Percentiles rank a stretch among this genome's conserved stretches.
These are phyloP conservation scores for Calonectria fujianensis DNA, from an alignment of 2,329 filamentous ascomycete species.

Conservation along the genomic window DNA sequence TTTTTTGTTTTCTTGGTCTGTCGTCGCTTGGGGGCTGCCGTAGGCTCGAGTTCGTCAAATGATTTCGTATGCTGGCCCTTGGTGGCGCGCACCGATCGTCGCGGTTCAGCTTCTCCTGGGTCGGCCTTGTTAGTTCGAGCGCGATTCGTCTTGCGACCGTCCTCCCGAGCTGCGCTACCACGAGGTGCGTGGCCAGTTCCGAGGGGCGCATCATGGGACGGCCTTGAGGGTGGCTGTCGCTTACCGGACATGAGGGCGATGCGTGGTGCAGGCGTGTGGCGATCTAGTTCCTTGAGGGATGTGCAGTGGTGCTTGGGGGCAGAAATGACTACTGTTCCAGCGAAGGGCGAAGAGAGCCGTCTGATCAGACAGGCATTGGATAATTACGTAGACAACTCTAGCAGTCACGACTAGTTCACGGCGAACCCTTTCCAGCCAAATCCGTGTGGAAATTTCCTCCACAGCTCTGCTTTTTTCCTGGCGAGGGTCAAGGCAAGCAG, in stretches of 20 bases:
- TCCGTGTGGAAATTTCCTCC: constrained; percentile 51
- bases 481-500: constrained; percentile 39
- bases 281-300: constrained; percentile 34
- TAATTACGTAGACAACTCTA: constrained; percentile 59
- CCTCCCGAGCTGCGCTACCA: constrained; percentile 36
- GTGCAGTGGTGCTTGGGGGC: constrained; percentile 42
- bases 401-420: constrained; percentile 60
- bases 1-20: constrained; percentile 72
- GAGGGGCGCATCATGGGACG: constrained; percentile 43
- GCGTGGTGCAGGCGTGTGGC: constrained; percentile 37
- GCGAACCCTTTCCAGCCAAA: constrained; percentile 51
- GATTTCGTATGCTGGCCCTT: constrained; percentile 97
- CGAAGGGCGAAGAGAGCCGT: constrained; percentile 51
- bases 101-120: constrained; percentile 80
- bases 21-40: constrained; percentile 73
- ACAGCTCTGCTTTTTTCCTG: constrained; percentile 47
- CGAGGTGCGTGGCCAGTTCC: constrained; percentile 34
- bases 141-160: constrained; percentile 37
- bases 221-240: constrained; percentile 51
- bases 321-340: constrained; percentile 56
- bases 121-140: constrained; percentile 49
- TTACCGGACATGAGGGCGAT: constrained; percentile 61
- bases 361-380: constrained; percentile 56
- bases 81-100: constrained; percentile 95
- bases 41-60: constrained; percentile 82